Evolutionary conservation across 495 filamentous ascomycete species (phyloP), one percentile per base, ranked within the genome.

Genomic region (Penicillium egyptiacum): DNA sequence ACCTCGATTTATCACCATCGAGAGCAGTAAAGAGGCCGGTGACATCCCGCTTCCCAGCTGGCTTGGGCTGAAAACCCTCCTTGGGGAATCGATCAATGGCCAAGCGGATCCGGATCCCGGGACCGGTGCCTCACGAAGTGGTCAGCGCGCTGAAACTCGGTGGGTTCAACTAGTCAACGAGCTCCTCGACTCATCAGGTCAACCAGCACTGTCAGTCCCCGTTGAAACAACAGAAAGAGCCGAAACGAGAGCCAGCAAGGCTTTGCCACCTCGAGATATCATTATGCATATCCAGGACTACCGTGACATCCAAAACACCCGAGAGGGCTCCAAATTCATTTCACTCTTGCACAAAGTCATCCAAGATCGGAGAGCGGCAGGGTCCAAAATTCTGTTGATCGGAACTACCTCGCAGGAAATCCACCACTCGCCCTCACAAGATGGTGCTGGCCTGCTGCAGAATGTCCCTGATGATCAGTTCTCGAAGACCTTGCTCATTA

Each of bases 221-320:
- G 50, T 49, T 25, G 59, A 59, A 30, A 26, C 58, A 12, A 39
- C 62, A 28, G 55, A 58, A 17, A 20, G 40, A 7, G 42, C 59
- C 23, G 67, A 66, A 54, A 16, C 35, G 5, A 47, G 56, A 6
- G 28, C 49, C 19, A 35, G 30, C 22, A 60, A 62, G n/a, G 53
- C 55, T 40, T 50, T 47, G n/a, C 60, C 66, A 20, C 31, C 61
- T 31, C 66, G 67, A 39, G 78, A 74, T 39, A 66, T 79, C n/a
- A 90, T 97, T 55, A 74, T 98, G 9, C 87, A 91, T 47, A 70
- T 98, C 10, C 83, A 87, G 61, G 92, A 96, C 65, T 91, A 90
- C 63, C 83, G 83, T 25, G 88, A 94, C 42, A 76, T 97, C 12
- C 81, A 79, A 60, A 73, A 75, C 50, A 85, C 88, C 1, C 64